Conservation (phyloP, 2,329 filamentous ascomycete species). For the Nannizzia gypsea region DNA sequence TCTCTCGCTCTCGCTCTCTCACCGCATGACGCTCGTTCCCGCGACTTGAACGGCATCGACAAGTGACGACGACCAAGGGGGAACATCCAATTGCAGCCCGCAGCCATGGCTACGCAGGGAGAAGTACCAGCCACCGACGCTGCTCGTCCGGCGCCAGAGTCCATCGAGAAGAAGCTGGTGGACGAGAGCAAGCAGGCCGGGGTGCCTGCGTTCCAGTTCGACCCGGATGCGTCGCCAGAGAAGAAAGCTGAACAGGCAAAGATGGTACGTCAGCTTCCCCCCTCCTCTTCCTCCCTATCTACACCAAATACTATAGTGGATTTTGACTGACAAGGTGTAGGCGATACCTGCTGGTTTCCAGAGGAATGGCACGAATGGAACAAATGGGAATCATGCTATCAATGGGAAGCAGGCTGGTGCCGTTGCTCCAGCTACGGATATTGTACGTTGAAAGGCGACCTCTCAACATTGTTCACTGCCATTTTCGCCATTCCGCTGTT, state of each 20-base stretch:
- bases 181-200: conserved; percentile 70
- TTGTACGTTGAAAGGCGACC: conserved; percentile 33
- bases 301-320: neutral
- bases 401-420: conserved; percentile 26
- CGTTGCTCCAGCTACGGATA: conserved; percentile 58
- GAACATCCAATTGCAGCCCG: neutral
- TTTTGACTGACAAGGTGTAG: conserved; percentile 5
- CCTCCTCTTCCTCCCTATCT: neutral
- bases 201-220: conserved; percentile 68
- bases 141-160: conserved; percentile 49
- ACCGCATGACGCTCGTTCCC: neutral
- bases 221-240: conserved; percentile 71
- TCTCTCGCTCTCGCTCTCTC: neutral
- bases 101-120: conserved; percentile 8
- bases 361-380: neutral
- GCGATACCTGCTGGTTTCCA: conserved; percentile 35
- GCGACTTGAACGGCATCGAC: neutral
- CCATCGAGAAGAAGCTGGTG: conserved; percentile 62
- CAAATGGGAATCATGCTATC: neutral
- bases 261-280: conserved; percentile 47
- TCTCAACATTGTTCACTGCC: neutral
- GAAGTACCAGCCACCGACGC: conserved; percentile 60
- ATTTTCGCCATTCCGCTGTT: neutral
- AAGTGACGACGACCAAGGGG: neutral
- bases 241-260: conserved; percentile 71